phyloP scores from a whole-genome alignment of 345 rosid genomes.

The Conringia planisiliqua region DNA sequence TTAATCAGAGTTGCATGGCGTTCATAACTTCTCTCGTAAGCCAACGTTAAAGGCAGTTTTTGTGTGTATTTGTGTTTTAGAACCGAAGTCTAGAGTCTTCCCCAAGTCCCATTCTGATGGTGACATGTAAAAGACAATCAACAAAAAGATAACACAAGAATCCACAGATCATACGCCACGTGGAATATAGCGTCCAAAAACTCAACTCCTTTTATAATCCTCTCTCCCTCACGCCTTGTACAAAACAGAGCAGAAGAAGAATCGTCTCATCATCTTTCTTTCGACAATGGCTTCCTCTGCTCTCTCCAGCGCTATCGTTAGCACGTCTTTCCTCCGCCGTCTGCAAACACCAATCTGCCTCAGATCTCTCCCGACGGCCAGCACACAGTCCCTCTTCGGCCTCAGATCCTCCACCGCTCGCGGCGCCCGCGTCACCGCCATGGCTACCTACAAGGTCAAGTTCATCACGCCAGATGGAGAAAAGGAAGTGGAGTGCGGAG shows the following conservation, averaged over 20 bases:
- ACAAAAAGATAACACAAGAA: slow-evolving; percentile 35
- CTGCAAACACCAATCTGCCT: slow-evolving; percentile 42
- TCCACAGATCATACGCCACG: slow-evolving; percentile 47
- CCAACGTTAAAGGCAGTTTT: no score
- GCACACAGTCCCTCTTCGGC: slow-evolving; percentile 54
- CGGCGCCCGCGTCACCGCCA: slow-evolving; percentile 48
- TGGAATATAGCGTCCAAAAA: slow-evolving; percentile 38
- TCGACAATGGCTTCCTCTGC: slow-evolving; percentile 48
- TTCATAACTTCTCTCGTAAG: no score
- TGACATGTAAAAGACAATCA: background rate
- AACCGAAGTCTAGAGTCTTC: no score
- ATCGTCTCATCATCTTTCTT: background rate
- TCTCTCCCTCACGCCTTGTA: no score
- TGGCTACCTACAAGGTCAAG: slow-evolving; percentile 74
- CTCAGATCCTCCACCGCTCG: slow-evolving; percentile 40
- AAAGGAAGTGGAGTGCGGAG: slow-evolving; percentile 45
- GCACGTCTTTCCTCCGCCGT: slow-evolving; percentile 54
- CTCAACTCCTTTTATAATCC: slow-evolving; percentile 4
- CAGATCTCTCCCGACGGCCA: slow-evolving; percentile 40
- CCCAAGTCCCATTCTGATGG: no score
- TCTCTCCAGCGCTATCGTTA: slow-evolving; percentile 48
- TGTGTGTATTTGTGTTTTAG: no score
- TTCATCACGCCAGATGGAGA: slow-evolving; percentile 64
- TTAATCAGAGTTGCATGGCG: no score
- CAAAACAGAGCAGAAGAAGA: no score